phyloP scores from a whole-genome alignment of 1,284 basidiomycete species.

The Leccinum olivaceoglutinosum region DNA sequence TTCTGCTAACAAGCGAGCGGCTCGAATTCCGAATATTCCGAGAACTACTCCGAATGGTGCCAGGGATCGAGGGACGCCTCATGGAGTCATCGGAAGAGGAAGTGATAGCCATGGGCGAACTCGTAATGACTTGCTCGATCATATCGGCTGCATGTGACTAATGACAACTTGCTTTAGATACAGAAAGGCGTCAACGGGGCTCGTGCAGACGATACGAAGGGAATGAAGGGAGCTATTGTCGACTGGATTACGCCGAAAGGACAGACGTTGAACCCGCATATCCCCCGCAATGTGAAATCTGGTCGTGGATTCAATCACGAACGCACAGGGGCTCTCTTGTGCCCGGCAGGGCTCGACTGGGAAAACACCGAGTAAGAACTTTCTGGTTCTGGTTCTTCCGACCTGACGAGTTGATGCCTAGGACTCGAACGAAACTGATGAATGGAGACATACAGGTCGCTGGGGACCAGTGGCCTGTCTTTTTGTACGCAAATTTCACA shows the following conservation, averaged over 20 bases:
- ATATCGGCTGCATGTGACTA: not conserved
- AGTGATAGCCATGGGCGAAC: not conserved
- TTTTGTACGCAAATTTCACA: not conserved
- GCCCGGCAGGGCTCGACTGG: not conserved
- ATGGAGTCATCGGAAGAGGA: not conserved
- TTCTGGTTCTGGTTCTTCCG: not conserved
- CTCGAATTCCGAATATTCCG: not conserved
- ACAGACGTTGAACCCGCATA: not conserved
- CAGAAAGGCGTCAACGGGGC: not conserved
- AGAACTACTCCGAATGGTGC: not conserved
- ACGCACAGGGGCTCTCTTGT: not conserved
- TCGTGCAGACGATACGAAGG: not conserved
- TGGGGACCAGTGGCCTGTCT: not conserved
- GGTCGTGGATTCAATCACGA: not conserved
- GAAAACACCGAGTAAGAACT: not conserved
- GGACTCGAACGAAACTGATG: not conserved
- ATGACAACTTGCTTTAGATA: not conserved
- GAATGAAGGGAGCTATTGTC: not conserved
- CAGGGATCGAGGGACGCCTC: not conserved
- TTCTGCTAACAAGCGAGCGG: not conserved
- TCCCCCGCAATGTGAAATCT: not conserved
- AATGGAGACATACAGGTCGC: not conserved
- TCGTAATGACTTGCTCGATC: not conserved
- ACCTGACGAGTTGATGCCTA: not conserved
- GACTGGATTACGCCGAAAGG: not conserved